Evolutionary conservation across 2,329 filamentous ascomycete species (phyloP).

Genomic region (Paecilomyces sp.): DNA sequence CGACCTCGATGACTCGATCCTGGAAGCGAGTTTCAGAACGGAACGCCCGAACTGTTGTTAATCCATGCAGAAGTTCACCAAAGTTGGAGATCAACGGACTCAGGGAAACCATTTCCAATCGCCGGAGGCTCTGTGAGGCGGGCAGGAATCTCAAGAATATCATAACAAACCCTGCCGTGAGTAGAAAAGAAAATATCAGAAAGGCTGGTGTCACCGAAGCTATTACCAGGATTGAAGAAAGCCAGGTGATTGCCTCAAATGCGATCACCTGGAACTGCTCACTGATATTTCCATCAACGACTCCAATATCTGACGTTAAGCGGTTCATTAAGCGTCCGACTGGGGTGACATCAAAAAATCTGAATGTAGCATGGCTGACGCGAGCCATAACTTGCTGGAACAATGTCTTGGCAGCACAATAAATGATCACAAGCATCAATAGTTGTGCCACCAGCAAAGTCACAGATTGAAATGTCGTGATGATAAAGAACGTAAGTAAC

Average conservation of each 20-base stretch:
- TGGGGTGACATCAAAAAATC: constrained; percentile 86
- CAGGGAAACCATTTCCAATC: constrained; percentile 83
- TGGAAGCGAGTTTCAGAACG: constrained; percentile 73
- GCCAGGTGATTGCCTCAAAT: constrained; percentile 63
- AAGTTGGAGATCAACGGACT: constrained; percentile 90
- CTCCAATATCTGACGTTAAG: constrained; percentile 82
- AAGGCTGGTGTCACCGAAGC: constrained; percentile 71
- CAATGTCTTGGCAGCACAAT: constrained; percentile 66
- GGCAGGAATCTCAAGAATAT: constrained; percentile 75
- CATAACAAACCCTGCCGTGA: constrained; percentile 62
- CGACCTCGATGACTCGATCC: constrained; percentile 68
- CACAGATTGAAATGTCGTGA: constrained; percentile 57
- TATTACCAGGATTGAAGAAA: constrained; percentile 69
- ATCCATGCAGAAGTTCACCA: constrained; percentile 73
- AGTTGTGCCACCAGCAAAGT: constrained; percentile 56
- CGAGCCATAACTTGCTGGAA: constrained; percentile 66
- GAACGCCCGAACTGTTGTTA: constrained; percentile 82
- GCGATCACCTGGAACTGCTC: constrained; percentile 64
- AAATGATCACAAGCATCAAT: constrained; percentile 69
- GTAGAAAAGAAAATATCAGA: constrained; percentile 60
- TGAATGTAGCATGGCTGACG: constrained; percentile 74
- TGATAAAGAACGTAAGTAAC: constrained; percentile 61
- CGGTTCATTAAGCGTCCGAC: constrained; percentile 88
- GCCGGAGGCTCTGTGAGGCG: constrained; percentile 71
- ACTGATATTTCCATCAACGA: constrained; percentile 80